Percentiles rank a stretch among this genome's conserved stretches.
These are phyloP conservation scores for Asterophora parasitica DNA, from an alignment of 768 basidiomycete genomes.

Conservation along the genomic window DNA sequence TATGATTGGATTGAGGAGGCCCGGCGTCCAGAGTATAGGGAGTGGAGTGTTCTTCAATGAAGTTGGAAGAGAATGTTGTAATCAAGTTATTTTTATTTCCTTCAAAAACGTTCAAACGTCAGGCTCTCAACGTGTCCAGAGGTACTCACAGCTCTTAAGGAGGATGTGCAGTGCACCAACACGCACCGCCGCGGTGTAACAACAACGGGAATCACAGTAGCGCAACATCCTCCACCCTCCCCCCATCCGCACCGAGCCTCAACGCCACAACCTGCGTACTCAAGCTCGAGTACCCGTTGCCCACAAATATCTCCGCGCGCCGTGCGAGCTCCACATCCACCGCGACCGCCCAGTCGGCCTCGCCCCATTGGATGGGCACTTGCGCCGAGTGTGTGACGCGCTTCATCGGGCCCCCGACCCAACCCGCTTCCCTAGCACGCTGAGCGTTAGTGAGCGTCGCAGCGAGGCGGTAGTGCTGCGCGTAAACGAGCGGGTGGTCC, in stretches of 20 bases:
- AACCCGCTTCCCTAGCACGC: slow-evolving; percentile 30
- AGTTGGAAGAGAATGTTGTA: too few species aligned
- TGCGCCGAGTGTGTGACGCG: slow-evolving; percentile 37
- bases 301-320: slow-evolving; percentile 39
- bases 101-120: too few species aligned
- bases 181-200: too few species aligned
- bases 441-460: slow-evolving; percentile 28
- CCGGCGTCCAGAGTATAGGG: too few species aligned
- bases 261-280: slow-evolving; percentile 40
- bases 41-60: too few species aligned
- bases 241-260: slow-evolving; percentile 33
- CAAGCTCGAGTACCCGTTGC: slow-evolving; percentile 46
- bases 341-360: slow-evolving; percentile 38
- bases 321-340: slow-evolving; percentile 44
- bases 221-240: slow-evolving; percentile 31
- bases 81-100: too few species aligned
- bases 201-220: slow-evolving; percentile 19
- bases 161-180: too few species aligned
- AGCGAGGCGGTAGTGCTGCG: slow-evolving; percentile 36
- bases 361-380: slow-evolving; percentile 31
- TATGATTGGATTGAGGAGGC: too few species aligned
- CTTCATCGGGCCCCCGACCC: slow-evolving; percentile 38
- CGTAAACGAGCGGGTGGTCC: slow-evolving; percentile 41
- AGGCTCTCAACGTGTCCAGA: too few species aligned
- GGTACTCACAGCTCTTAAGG: too few species aligned